Percentiles rank a stretch among this genome's conserved stretches.
Conservation (phyloP, 2,329 filamentous ascomycete genomes). For the Botryotinia convoluta region DNA sequence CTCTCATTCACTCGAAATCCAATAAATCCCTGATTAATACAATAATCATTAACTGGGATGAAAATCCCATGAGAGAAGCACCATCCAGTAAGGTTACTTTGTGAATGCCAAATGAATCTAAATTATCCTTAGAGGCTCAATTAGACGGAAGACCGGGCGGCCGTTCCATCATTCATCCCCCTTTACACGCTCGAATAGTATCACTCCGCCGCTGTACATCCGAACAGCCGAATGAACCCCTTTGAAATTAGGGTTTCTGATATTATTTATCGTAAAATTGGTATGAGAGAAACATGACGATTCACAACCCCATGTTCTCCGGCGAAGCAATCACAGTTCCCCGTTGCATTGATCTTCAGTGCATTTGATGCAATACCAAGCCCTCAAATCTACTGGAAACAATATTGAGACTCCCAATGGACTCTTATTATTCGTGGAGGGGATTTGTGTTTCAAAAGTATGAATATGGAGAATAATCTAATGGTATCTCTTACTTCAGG, state of each 20-base stretch:
- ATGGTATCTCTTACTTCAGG: background rate
- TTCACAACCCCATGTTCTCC: conserved; percentile 9
- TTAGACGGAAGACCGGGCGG: background rate
- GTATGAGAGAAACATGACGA: background rate
- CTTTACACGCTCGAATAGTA: background rate
- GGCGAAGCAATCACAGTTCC: conserved; percentile 16
- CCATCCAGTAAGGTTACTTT: background rate
- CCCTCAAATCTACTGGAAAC: conserved; percentile 10
- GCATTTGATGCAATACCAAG: conserved; percentile 16
- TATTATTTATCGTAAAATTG: conserved; percentile 16
- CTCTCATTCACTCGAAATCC: background rate
- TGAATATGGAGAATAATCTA: background rate
- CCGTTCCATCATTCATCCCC: background rate
- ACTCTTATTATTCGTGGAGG: background rate
- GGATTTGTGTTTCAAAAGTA: background rate
- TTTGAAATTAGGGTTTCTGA: conserved; percentile 13
- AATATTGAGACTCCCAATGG: background rate
- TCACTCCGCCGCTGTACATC: background rate
- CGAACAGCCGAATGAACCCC: conserved; percentile 17
- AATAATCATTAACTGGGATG: background rate
- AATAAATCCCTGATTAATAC: background rate
- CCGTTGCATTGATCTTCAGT: conserved; percentile 22
- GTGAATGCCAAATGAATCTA: background rate
- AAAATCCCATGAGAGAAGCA: background rate
- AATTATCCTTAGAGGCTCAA: background rate